Conservation (phyloP, 441 rosid genomes). For the Omphalea diandra region DNA sequence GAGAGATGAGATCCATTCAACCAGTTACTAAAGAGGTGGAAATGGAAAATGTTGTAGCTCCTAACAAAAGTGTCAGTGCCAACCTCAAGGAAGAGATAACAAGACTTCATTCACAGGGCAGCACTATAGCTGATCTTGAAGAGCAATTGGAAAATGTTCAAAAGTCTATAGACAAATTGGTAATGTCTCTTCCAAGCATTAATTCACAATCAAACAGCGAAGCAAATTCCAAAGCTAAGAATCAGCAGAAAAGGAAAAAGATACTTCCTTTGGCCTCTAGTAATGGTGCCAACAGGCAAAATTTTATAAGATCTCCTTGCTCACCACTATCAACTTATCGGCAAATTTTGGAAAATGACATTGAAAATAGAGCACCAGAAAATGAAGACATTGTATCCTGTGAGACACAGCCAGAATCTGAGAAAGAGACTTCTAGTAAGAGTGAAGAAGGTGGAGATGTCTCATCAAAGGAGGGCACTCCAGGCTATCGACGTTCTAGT, state of each 20-base stretch:
- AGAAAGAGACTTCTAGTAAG: slow-evolving; percentile 70
- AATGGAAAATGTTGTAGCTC: slow-evolving; percentile 53
- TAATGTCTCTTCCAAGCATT: slow-evolving; percentile 89
- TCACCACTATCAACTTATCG: slow-evolving; percentile 79
- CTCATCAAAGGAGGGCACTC: slow-evolving; percentile 81
- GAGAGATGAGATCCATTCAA: slow-evolving; percentile 74
- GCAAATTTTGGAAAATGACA: slow-evolving; percentile 69
- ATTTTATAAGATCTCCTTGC: slow-evolving; percentile 85
- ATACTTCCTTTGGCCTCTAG: slow-evolving; percentile 79
- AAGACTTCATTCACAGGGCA: slow-evolving; percentile 94
- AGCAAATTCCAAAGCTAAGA: slow-evolving; percentile 62
- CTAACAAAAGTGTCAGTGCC: slow-evolving; percentile 84
- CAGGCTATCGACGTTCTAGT: slow-evolving; percentile 70
- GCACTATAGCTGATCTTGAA: slow-evolving; percentile 89
- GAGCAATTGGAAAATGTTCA: slow-evolving; percentile 96
- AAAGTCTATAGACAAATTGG: slow-evolving; percentile 92
- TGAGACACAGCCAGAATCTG: slow-evolving; percentile 44
- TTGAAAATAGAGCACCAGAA: slow-evolving; percentile 83
- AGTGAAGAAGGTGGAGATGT: slow-evolving; percentile 83
- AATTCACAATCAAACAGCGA: slow-evolving; percentile 41
- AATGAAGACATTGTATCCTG: slow-evolving; percentile 41
- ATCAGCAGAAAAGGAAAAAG: slow-evolving; percentile 77
- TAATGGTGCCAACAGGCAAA: slow-evolving; percentile 62
- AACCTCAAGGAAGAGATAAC: slow-evolving; percentile 97
- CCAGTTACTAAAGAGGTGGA: slow-evolving; percentile 52